Evolutionary conservation across 345 rosid species (phyloP), one percentile per base, ranked within the genome.

Genomic region (Moricandia arvensis): DNA sequence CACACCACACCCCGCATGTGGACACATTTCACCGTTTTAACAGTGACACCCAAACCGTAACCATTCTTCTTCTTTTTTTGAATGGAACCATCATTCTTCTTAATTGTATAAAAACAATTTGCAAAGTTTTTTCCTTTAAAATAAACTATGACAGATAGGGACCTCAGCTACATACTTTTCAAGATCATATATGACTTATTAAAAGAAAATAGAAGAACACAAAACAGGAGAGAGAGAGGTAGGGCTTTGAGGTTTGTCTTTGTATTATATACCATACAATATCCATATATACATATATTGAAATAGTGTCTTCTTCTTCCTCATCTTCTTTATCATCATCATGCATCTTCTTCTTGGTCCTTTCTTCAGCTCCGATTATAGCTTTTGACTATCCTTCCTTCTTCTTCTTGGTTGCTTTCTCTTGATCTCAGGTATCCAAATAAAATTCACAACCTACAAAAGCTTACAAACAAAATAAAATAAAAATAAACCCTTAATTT

Each of bases 1-100:
- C 63, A 63, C 51, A 72, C 34, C 60, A 79, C 85, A 61, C 59
- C 80, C 77, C 86, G 85, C 80, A 84, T 82, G 86, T 75, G 79
- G 89, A 86, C 89, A 79, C 83, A 75, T 75, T 75, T 74, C 82
- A 69, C 86, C 80, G 85, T 76, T 71, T 41, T 58, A 79, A 78
- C 75, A 78, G 81, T 74, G 79, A 80, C 84, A 71, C 80, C 72
- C 63, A 77, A 74, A 71, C 75, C 75, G 81, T 59, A 73, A 73
- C 80, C 71, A 73, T 80, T 61, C 71, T 67, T 68, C 72, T 59
- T 43, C 33, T 77, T 66, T n/a, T n/a, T n/a, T n/a, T n/a, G n/a
- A n/a, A n/a, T n/a, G n/a, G n/a, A n/a, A n/a, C n/a, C 71, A 73
- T 80, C 66, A 71, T 67, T 68, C 72, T 59, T 43, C 33, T 77